phyloP scores from a whole-genome alignment of 768 basidiomycete genomes.

The Boletus rufocinnamomeus region DNA sequence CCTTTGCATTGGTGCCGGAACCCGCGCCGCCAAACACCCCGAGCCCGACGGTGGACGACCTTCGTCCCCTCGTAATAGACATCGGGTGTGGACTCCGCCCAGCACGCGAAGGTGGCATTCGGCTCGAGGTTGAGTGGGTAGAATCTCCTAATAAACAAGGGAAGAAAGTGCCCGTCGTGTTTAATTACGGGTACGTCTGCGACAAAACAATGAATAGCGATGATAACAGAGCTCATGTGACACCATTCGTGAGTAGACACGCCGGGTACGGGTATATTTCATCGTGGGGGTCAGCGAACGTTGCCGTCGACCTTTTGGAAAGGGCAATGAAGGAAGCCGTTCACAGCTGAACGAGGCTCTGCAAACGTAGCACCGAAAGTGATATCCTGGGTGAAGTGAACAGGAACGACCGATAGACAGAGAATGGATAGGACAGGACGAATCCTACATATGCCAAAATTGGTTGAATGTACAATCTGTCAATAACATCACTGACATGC shows the following conservation, averaged over 20 bases:
- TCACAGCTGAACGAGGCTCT: not conserved
- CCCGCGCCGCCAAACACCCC: conserved; percentile 55
- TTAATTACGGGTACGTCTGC: conserved; percentile 48
- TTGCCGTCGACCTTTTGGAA: conserved; percentile 48
- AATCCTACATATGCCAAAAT: not conserved
- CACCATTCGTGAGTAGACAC: conserved; percentile 37
- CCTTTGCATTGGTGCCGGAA: conserved; percentile 51
- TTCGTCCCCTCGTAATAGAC: conserved; percentile 45
- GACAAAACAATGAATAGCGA: not conserved
- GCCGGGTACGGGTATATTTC: conserved; percentile 59
- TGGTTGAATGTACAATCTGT: not conserved
- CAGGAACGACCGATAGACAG: not conserved
- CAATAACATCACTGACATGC: not conserved
- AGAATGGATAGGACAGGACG: too few species aligned
- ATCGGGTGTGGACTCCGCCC: conserved; percentile 48
- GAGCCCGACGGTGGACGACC: conserved; percentile 48
- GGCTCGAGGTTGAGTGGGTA: conserved; percentile 51
- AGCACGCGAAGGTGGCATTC: conserved; percentile 58
- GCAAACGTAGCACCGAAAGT: not conserved
- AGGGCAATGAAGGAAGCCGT: not conserved
- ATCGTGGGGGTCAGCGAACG: conserved; percentile 60
- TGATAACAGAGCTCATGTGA: not conserved
- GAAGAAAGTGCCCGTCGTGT: conserved; percentile 47
- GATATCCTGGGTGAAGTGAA: not conserved
- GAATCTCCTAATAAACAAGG: conserved; percentile 22